Evolutionary conservation across 306 rosid species (phyloP).

Genomic region (Abrus precatorius): DNA sequence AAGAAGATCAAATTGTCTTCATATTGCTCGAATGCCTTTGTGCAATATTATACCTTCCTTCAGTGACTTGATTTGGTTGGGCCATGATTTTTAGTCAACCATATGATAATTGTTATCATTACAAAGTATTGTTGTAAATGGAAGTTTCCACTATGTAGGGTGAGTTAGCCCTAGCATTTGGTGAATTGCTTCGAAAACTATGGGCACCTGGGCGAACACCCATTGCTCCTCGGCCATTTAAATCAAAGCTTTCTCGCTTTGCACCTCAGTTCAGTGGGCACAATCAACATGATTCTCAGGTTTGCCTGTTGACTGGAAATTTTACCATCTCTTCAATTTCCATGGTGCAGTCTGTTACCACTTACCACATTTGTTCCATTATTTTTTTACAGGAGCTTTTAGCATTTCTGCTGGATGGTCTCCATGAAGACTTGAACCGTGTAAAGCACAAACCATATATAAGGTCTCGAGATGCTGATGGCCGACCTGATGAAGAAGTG

Average conservation of each 20-base stretch:
- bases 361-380: conserved; percentile 45
- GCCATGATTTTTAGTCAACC: conserved; percentile 31
- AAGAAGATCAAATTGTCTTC: conserved; percentile 12
- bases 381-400: conserved; percentile 84
- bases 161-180: conserved; percentile 95
- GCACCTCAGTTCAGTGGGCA: conserved; percentile 99
- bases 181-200: conserved; percentile 91
- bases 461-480: conserved; percentile 97
- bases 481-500: conserved; percentile 98
- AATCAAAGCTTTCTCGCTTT: conserved; percentile 95
- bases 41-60: conserved; percentile 26
- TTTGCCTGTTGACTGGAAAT: conserved; percentile 48
- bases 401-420: conserved; percentile 97
- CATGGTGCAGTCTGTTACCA: conserved; percentile 42
- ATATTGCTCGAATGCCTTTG: conserved; percentile 28
- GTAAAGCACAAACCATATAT: conserved; percentile 94
- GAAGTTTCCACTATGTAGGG: conserved; percentile 67
- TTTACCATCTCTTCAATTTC: conserved; percentile 11
- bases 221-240: conserved; percentile 94
- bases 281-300: conserved; percentile 99
- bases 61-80: conserved; percentile 32
- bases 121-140: conserved; percentile 32
- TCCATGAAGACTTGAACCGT: conserved; percentile 98
- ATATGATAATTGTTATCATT: conserved; percentile 16
- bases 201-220: conserved; percentile 99